Conservation (phyloP, 1,284 basidiomycete species). For the Malassezia slooffiae region DNA sequence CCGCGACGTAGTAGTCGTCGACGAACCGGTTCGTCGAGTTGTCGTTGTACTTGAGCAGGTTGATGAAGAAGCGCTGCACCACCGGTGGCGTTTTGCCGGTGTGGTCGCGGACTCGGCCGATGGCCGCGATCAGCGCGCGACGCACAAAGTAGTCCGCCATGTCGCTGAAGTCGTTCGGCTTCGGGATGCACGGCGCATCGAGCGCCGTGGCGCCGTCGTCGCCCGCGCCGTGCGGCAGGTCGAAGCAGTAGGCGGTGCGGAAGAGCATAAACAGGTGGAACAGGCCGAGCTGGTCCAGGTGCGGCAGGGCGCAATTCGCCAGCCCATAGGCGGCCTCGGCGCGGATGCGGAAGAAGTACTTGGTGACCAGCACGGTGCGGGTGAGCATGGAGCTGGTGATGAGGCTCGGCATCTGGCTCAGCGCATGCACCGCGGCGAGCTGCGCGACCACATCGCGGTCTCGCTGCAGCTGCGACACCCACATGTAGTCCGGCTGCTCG, state of each 20-base stretch:
- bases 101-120: slow-evolving; percentile 67
- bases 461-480: slow-evolving; percentile 89
- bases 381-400: slow-evolving; percentile 84
- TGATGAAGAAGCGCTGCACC: slow-evolving; percentile 80
- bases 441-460: slow-evolving; percentile 91
- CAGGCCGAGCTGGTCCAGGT: slow-evolving; percentile 73
- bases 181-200: slow-evolving; percentile 65
- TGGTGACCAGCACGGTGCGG: slow-evolving; percentile 82
- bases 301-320: slow-evolving; percentile 70
- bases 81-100: slow-evolving; percentile 74
- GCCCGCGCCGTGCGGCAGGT: slow-evolving; percentile 18
- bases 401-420: slow-evolving; percentile 68
- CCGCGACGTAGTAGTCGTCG: slow-evolving; percentile 81
- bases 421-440: slow-evolving; percentile 43
- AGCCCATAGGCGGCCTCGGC: slow-evolving; percentile 85
- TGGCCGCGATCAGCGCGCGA: slow-evolving; percentile 70
- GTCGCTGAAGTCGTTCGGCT: slow-evolving; percentile 86
- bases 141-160: slow-evolving; percentile 86
- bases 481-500: slow-evolving; percentile 96
- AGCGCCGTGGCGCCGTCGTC: slow-evolving; percentile 16
- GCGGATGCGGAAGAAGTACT: slow-evolving; percentile 94
- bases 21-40: slow-evolving; percentile 86
- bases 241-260: slow-evolving; percentile 71
- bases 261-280: slow-evolving; percentile 95
- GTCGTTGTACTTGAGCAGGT: slow-evolving; percentile 83